Conservation (phyloP, 768 basidiomycete species). For the Coprinopsis marcescibilis region DNA sequence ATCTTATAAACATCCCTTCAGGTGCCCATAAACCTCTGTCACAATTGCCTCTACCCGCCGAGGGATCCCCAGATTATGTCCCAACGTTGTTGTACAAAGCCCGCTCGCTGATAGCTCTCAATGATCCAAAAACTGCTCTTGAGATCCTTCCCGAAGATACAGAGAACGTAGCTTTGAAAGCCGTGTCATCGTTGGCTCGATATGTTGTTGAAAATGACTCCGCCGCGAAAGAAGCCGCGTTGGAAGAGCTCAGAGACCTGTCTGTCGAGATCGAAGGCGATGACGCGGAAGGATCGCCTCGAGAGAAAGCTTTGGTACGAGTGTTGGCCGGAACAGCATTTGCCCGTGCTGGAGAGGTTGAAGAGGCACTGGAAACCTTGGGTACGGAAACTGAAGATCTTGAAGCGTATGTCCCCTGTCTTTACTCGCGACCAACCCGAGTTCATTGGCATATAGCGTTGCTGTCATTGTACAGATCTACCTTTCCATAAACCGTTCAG, state of each 20-base stretch:
- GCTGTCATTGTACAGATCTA: conserved; percentile 82
- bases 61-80: conserved; percentile 57
- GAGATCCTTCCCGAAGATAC: conserved; percentile 50
- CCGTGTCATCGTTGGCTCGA: conserved; percentile 67
- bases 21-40: conserved; percentile 67
- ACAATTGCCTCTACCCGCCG: conserved; percentile 49
- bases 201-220: conserved; percentile 46
- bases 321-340: conserved; percentile 88
- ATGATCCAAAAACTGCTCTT: conserved; percentile 50
- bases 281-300: conserved; percentile 59
- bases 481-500: conserved; percentile 83
- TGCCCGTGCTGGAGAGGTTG: conserved; percentile 74
- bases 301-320: conserved; percentile 67
- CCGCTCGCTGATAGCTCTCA: conserved; percentile 69
- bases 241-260: conserved; percentile 83
- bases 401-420: conserved; percentile 67
- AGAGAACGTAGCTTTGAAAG: conserved; percentile 65
- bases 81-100: conserved; percentile 71
- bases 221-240: conserved; percentile 45
- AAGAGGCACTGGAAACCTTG: conserved; percentile 89
- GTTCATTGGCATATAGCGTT: conserved; percentile 42
- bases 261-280: conserved; percentile 83
- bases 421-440: conserved; percentile 2
- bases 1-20: conserved; percentile 17
- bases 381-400: conserved; percentile 71